Evolutionary conservation across 164 flowering plant genomes (phyloP).

Genomic region (Buxus sempervirens): DNA sequence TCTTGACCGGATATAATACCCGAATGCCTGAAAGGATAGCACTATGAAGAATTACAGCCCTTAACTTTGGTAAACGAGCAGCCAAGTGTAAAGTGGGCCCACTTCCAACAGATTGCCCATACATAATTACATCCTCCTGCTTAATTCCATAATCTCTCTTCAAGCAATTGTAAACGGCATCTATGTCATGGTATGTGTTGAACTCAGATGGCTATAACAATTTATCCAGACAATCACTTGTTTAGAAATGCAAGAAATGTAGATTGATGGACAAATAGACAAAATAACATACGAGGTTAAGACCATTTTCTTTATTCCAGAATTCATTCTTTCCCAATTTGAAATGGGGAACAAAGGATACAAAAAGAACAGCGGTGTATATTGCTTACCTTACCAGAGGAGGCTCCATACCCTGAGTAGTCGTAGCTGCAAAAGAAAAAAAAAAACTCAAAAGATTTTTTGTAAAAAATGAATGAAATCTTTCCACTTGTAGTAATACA

Average conservation of each 20-base stretch:
- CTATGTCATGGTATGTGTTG: constrained; percentile 91
- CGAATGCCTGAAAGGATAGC: constrained; percentile 92
- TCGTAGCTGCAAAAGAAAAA: constrained; percentile 63
- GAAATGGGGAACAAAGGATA: too few species aligned
- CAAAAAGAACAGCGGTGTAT: too few species aligned
- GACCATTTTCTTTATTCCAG: too few species aligned
- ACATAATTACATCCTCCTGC: constrained; percentile 80
- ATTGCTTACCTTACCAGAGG: constrained; percentile 78
- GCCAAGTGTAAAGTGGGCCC: constrained; percentile 92
- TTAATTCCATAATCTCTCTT: constrained; percentile 66
- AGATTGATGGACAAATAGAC: neutral
- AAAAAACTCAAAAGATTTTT: neutral
- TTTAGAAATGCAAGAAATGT: neutral
- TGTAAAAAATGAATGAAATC: constrained; percentile 8
- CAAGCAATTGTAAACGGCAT: constrained; percentile 85
- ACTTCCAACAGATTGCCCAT: constrained; percentile 96
- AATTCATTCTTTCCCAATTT: neutral
- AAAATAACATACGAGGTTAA: too few species aligned
- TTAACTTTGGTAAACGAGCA: constrained; percentile 50
- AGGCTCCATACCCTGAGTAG: constrained; percentile 93
- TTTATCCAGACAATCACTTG: constrained; percentile 4
- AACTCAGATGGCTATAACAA: constrained; percentile 70
- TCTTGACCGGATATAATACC: constrained; percentile 79
- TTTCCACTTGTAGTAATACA: too few species aligned
- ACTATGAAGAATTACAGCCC: constrained; percentile 89